Percentiles rank a stretch among this genome's conserved stretches.
Conservation (phyloP, 2,329 filamentous ascomycete species). For the Calonectria honghensis region DNA sequence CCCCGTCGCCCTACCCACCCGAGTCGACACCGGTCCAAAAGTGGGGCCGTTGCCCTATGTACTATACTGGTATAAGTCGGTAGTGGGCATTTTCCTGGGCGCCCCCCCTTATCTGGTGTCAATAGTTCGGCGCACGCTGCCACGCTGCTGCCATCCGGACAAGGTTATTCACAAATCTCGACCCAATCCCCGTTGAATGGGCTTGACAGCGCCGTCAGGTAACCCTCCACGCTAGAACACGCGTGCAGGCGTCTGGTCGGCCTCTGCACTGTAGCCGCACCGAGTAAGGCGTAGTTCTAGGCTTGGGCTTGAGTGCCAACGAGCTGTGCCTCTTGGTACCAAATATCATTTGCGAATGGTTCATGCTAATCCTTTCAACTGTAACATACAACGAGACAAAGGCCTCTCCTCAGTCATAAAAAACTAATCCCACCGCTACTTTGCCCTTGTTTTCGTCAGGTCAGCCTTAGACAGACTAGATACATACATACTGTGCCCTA, state of each 20-base stretch:
- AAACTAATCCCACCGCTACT: not conserved
- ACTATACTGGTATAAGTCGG: not conserved
- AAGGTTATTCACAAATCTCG: slow-evolving; percentile 4
- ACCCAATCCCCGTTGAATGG: not conserved
- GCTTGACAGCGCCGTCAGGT: not conserved
- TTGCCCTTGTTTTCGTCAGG: not conserved
- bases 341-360: not conserved
- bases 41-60: not conserved
- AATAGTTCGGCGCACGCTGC: not conserved
- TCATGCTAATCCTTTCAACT: not conserved
- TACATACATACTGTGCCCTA: not conserved
- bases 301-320: not conserved
- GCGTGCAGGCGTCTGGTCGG: not conserved
- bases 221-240: not conserved
- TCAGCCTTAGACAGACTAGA: not conserved
- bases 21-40: slow-evolving; percentile 1
- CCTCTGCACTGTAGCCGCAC: not conserved
- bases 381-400: slow-evolving; percentile 11
- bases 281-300: not conserved
- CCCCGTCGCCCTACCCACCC: not conserved
- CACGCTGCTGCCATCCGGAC: not conserved
- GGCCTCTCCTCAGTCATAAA: not conserved
- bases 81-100: not conserved
- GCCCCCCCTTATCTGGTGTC: not conserved
- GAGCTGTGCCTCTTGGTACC: slow-evolving; percentile 8